phyloP scores from a whole-genome alignment of 208 protist genomes.

The Trypanosoma theileri region DNA sequence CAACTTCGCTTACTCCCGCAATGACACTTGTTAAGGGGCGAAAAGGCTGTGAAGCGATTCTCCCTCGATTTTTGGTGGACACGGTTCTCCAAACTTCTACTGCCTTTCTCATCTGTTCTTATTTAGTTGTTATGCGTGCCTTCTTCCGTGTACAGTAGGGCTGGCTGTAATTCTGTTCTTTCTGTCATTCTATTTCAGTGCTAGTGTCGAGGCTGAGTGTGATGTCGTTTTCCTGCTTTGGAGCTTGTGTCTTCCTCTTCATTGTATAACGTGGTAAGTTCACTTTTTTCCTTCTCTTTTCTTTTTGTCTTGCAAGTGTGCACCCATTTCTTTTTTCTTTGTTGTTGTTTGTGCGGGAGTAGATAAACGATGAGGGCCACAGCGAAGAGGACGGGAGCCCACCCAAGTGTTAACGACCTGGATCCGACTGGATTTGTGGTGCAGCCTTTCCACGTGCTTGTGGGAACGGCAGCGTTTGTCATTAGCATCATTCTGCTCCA shows the following conservation, averaged over 20 bases:
- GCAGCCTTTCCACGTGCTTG: constrained; percentile 75
- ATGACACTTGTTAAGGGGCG: not conserved
- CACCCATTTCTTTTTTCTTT: constrained; percentile 8
- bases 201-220: not conserved
- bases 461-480: constrained; percentile 65
- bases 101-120: not conserved
- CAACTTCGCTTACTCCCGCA: constrained; percentile 2
- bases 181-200: not conserved
- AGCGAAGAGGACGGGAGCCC: constrained; percentile 40
- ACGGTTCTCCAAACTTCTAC: not conserved
- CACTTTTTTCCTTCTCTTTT: not conserved
- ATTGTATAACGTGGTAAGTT: not conserved
- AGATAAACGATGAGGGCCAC: constrained; percentile 47
- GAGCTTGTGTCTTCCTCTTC: not conserved
- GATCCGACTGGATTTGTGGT: constrained; percentile 72
- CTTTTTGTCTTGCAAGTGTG: not conserved
- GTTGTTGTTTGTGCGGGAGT: not conserved
- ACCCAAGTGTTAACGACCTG: constrained; percentile 55
- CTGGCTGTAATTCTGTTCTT: constrained; percentile 2
- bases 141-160: constrained; percentile 7
- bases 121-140: not conserved
- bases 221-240: no score
- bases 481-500: constrained; percentile 86
- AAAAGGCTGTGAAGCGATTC: no score
- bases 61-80: no score